phyloP scores from a whole-genome alignment of 2,329 filamentous ascomycete species.

The Fusarium sarcochroum region DNA sequence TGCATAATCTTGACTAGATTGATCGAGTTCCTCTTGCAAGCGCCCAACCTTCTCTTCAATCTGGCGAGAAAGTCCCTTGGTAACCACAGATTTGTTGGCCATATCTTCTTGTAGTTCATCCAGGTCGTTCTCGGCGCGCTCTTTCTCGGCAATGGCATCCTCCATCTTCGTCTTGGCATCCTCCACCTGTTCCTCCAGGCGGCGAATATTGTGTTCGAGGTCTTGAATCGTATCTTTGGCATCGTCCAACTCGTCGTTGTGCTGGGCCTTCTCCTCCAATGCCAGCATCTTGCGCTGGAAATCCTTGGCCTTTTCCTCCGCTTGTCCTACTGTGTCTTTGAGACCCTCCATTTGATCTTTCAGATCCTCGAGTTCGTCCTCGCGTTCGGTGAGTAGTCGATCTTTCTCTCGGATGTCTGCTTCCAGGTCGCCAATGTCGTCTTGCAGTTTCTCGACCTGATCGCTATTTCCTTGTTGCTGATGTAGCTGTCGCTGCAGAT shows the following conservation, averaged over 20 bases:
- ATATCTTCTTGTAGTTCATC: conserved; percentile 81
- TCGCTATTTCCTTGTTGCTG: conserved; percentile 69
- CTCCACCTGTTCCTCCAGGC: conserved; percentile 67
- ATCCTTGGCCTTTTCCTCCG: conserved; percentile 71
- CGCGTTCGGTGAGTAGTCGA: conserved; percentile 77
- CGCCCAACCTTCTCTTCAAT: conserved; percentile 78
- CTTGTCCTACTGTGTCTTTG: conserved; percentile 66
- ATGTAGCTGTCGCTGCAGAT: conserved; percentile 72
- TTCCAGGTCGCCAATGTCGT: conserved; percentile 83
- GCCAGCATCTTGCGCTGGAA: conserved; percentile 65
- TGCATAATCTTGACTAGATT: conserved; percentile 63
- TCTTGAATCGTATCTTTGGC: conserved; percentile 71
- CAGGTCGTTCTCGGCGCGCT: conserved; percentile 70
- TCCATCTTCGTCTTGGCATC: conserved; percentile 69
- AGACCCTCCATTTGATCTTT: conserved; percentile 71
- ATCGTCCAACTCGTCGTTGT: conserved; percentile 66
- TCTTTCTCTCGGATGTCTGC: conserved; percentile 83
- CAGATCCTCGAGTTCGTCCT: conserved; percentile 81
- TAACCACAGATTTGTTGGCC: conserved; percentile 82
- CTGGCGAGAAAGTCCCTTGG: conserved; percentile 81
- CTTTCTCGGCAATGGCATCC: conserved; percentile 67
- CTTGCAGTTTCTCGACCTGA: conserved; percentile 76
- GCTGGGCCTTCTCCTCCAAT: conserved; percentile 70
- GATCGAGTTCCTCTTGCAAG: conserved; percentile 76
- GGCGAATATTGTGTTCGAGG: conserved; percentile 68